Conservation (phyloP, 305 asterid species). For the Ruellia speciosa region DNA sequence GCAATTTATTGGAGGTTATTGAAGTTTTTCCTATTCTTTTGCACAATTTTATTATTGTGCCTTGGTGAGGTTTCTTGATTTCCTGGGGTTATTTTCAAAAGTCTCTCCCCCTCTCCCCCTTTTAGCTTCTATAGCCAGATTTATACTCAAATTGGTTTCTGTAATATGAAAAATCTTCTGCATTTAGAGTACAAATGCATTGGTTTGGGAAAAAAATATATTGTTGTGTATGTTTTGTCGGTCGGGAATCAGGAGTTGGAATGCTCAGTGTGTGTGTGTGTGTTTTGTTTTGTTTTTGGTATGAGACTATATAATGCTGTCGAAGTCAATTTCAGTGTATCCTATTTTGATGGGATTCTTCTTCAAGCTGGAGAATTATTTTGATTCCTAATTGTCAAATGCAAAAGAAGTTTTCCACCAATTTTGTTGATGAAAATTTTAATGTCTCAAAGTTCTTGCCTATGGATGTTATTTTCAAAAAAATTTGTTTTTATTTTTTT, state of each 20-base stretch:
- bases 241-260: not conserved
- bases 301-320: too few relatives aligned
- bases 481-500: too few relatives aligned
- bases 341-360: too few relatives aligned
- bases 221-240: not conserved
- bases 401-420: too few relatives aligned
- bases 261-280: not conserved
- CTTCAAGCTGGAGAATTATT: too few relatives aligned
- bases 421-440: too few relatives aligned
- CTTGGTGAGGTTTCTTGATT: constrained; percentile 23
- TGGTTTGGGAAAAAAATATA: not conserved
- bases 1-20: constrained; percentile 25
- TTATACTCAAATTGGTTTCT: constrained; percentile 27
- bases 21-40: constrained; percentile 47
- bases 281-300: not conserved
- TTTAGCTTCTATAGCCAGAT: constrained; percentile 21
- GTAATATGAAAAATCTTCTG: constrained; percentile 23
- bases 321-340: too few relatives aligned
- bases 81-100: constrained; percentile 11
- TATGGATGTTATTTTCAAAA: too few relatives aligned
- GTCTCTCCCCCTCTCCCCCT: constrained; percentile 1
- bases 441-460: too few relatives aligned
- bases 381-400: too few relatives aligned
- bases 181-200: not conserved
- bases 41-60: constrained; percentile 38